These are phyloP conservation scores for Erodium trifolium DNA, from an alignment of 441 rosid genomes.

Conservation along the genomic window DNA sequence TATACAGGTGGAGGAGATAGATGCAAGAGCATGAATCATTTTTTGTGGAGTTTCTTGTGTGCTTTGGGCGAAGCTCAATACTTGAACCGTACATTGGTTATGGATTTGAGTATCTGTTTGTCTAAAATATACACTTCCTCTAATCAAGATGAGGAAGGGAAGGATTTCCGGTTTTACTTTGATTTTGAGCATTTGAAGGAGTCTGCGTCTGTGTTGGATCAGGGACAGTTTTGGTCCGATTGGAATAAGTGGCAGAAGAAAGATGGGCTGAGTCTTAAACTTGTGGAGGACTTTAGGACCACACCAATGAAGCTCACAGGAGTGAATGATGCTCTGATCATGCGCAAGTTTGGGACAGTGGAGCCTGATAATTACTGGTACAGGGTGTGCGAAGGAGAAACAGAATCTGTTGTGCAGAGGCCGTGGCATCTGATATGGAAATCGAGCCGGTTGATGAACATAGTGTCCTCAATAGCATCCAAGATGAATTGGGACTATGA, in stretches of 20 bases:
- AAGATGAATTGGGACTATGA: conserved; percentile 96
- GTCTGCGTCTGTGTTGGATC: conserved; percentile 61
- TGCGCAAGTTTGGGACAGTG: conserved; percentile 82
- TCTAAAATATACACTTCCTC: conserved; percentile 48
- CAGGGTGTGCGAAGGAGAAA: conserved; percentile 85
- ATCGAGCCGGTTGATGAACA: conserved; percentile 91
- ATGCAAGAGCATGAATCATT: conserved; percentile 93
- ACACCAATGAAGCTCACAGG: conserved; percentile 63
- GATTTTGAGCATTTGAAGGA: conserved; percentile 93
- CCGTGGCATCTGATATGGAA: conserved; percentile 91
- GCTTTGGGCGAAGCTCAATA: conserved; percentile 46
- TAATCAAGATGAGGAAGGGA: conserved; percentile 73
- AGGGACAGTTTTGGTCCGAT: conserved; percentile 59
- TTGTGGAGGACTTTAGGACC: conserved; percentile 53
- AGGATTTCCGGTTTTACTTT: conserved; percentile 80
- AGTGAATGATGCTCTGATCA: conserved; percentile 64
- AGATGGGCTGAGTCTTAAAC: conserved; percentile 59
- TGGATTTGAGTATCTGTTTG: conserved; percentile 84
- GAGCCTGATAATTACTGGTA: conserved; percentile 96
- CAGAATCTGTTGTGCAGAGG: conserved; percentile 62
- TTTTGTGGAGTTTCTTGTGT: conserved; percentile 72
- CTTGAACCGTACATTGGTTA: conserved; percentile 76
- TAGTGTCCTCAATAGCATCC: conserved; percentile 71
- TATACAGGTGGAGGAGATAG: conserved; percentile 88
- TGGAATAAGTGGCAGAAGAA: conserved; percentile 78